These are phyloP conservation scores for Calamus simplicifolius DNA, from an alignment of 176 grass and related monocot genomes.

Conservation along the genomic window DNA sequence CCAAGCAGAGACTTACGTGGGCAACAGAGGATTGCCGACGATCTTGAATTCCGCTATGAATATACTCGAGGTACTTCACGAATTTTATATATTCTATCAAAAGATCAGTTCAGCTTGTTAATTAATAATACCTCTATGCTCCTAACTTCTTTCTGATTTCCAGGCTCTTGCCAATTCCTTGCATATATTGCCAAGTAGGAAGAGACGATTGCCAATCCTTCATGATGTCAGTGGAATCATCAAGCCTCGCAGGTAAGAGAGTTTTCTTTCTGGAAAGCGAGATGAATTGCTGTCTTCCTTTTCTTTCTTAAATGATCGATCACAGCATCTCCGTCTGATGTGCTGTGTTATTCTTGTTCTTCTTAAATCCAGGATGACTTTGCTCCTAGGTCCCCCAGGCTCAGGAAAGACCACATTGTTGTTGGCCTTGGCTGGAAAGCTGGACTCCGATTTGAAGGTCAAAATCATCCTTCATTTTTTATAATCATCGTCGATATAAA, in stretches of 20 bases:
- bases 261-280: neutral
- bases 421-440: slow-evolving; percentile 52
- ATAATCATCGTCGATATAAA: too few relatives aligned
- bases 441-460: slow-evolving; percentile 47
- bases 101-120: too few relatives aligned
- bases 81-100: neutral
- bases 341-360: too few relatives aligned
- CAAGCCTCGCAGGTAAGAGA: slow-evolving; percentile 46
- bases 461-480: neutral
- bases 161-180: slow-evolving; percentile 49
- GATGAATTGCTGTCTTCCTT: too few relatives aligned
- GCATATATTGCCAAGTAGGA: slow-evolving; percentile 46
- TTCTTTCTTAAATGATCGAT: too few relatives aligned
- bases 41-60: slow-evolving; percentile 63
- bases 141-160: neutral
- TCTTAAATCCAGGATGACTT: slow-evolving; percentile 39
- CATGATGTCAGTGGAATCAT: slow-evolving; percentile 56
- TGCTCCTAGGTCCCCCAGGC: slow-evolving; percentile 47
- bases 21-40: slow-evolving; percentile 52
- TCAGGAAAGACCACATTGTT: slow-evolving; percentile 55
- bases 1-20: slow-evolving; percentile 48
- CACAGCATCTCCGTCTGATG: too few relatives aligned
- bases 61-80: slow-evolving; percentile 45
- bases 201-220: slow-evolving; percentile 48
- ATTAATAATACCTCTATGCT: too few relatives aligned